Evolutionary conservation across 306 rosid species (phyloP).

Genomic region (Prunus mongolica): DNA sequence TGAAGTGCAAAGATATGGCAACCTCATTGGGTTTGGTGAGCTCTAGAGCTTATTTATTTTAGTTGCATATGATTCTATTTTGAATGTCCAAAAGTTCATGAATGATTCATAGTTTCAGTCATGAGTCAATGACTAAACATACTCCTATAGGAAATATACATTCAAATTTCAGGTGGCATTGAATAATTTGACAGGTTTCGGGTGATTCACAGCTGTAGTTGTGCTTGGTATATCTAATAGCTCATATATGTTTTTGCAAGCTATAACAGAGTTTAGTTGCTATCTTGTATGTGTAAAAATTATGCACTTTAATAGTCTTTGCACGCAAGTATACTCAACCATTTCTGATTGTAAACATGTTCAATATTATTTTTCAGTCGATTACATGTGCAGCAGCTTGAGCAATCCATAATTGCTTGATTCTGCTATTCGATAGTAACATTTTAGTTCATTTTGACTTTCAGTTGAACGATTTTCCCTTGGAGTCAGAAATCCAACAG

Average conservation of each 20-base stretch:
- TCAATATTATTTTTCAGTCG: not conserved
- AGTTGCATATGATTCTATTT: not conserved
- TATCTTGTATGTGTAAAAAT: no score
- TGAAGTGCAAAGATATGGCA: conserved; percentile 57
- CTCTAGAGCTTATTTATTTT: not conserved
- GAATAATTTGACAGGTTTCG: not conserved
- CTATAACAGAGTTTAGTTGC: no score
- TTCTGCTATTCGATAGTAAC: conserved; percentile 17
- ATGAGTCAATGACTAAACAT: not conserved
- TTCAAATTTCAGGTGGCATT: not conserved
- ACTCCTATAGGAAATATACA: not conserved
- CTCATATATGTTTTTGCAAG: not conserved
- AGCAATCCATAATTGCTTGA: conserved; percentile 1
- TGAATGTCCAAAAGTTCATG: not conserved
- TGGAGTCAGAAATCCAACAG: conserved; percentile 62
- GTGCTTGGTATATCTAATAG: not conserved
- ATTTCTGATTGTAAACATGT: no score
- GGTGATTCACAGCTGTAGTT: not conserved
- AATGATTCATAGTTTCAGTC: not conserved
- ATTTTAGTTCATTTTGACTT: conserved; percentile 21
- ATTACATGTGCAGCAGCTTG: not conserved
- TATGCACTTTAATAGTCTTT: no score
- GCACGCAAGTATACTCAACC: no score
- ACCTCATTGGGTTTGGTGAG: conserved; percentile 67
- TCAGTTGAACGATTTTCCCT: conserved; percentile 66